Evolutionary conservation across 176 grass and related monocot genomes (phyloP).

Genomic region (Aechmea fasciata): DNA sequence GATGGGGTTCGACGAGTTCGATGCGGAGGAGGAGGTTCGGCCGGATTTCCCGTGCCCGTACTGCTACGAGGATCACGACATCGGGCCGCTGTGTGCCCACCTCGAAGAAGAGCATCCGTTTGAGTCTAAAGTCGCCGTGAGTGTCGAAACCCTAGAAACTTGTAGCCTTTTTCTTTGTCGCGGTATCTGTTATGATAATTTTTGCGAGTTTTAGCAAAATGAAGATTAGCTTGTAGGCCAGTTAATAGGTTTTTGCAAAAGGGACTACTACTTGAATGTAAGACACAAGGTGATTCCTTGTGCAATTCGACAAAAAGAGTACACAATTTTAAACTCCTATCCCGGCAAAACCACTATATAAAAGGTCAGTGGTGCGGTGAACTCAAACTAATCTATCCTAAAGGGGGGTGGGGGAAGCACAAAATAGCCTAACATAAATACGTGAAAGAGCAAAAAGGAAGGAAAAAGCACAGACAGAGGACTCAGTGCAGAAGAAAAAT

Average conservation of each 20-base stretch:
- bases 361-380: too few species aligned
- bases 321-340: too few species aligned
- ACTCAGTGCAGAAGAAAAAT: too few species aligned
- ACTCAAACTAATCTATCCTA: too few species aligned
- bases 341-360: too few species aligned
- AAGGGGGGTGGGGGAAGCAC: too few species aligned
- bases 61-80: slow-evolving; percentile 97
- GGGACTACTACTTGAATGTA: too few species aligned
- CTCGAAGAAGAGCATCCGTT: slow-evolving; percentile 93
- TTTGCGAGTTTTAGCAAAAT: neutral
- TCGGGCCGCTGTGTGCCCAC: slow-evolving; percentile 65
- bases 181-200: neutral
- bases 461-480: too few species aligned
- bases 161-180: neutral
- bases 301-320: too few species aligned
- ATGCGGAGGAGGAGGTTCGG: slow-evolving; percentile 65
- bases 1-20: slow-evolving; percentile 59
- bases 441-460: too few species aligned
- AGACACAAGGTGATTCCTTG: too few species aligned
- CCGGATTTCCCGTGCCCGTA: slow-evolving; percentile 84
- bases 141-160: slow-evolving; percentile 9
- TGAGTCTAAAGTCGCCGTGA: slow-evolving; percentile 66
- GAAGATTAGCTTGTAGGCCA: neutral
- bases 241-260: neutral
- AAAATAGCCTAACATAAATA: too few species aligned